Conservation (phyloP, 352 stramenopile genomes). For the Pythium brachiatum region DNA sequence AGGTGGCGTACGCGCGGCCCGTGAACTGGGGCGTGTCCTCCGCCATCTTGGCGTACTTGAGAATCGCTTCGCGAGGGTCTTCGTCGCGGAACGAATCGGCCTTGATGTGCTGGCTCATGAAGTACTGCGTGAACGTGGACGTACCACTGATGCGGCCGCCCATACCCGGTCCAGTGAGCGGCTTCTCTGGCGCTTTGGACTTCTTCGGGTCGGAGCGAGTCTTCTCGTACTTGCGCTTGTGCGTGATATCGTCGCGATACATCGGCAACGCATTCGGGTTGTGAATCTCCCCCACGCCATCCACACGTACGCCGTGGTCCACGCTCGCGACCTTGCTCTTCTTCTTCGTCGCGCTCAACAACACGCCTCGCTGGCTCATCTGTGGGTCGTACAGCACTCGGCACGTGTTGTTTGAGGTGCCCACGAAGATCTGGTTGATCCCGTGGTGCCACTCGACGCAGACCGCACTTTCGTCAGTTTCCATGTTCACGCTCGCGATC, state of each 20-base stretch:
- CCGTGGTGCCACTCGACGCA: slow-evolving; percentile 82
- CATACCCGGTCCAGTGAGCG: slow-evolving; percentile 71
- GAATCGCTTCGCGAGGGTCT: slow-evolving; percentile 80
- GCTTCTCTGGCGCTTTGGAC: slow-evolving; percentile 73
- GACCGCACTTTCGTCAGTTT: slow-evolving; percentile 75
- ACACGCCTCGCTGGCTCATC: slow-evolving; percentile 74
- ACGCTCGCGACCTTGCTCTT: slow-evolving; percentile 56
- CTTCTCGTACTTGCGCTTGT: slow-evolving; percentile 78
- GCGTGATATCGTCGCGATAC: slow-evolving; percentile 63
- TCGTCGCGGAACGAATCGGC: slow-evolving; percentile 75
- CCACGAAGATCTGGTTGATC: slow-evolving; percentile 84
- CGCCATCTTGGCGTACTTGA: slow-evolving; percentile 82
- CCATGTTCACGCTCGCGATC: slow-evolving; percentile 65
- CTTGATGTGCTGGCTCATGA: slow-evolving; percentile 87
- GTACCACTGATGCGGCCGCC: slow-evolving; percentile 75
- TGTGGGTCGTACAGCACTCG: slow-evolving; percentile 70
- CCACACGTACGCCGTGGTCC: slow-evolving; percentile 68
- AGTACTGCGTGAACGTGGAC: slow-evolving; percentile 86
- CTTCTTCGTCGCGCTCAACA: slow-evolving; percentile 73
- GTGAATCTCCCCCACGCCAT: slow-evolving; percentile 65
- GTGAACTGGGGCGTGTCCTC: slow-evolving; percentile 72
- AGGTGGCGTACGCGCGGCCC: slow-evolving; percentile 47
- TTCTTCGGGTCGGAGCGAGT: slow-evolving; percentile 62
- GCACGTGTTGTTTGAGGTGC: slow-evolving; percentile 56
- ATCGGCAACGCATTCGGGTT: slow-evolving; percentile 80